These are phyloP conservation scores for Solioccasus polychromus DNA, from an alignment of 768 basidiomycete species.

Conservation along the genomic window DNA sequence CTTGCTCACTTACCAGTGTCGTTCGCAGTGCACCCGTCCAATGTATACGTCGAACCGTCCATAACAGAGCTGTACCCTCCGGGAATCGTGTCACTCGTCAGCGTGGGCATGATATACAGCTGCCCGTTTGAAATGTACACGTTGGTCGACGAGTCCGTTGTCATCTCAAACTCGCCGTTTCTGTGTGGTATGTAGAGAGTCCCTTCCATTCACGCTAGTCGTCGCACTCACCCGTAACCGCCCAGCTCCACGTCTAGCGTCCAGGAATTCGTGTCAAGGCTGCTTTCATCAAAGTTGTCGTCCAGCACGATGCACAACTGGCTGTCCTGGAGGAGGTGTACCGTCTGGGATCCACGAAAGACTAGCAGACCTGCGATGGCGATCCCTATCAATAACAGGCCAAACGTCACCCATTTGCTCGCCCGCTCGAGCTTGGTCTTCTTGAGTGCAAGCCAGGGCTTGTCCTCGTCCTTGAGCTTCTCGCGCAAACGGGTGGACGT, in stretches of 20 bases:
- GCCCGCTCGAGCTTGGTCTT: constrained; percentile 25
- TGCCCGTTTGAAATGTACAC: constrained; percentile 70
- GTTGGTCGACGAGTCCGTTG: constrained; percentile 68
- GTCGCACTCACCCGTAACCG: constrained; percentile 79
- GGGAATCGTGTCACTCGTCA: constrained; percentile 66
- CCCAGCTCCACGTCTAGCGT: constrained; percentile 74
- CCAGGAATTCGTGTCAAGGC: constrained; percentile 61
- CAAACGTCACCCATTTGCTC: constrained; percentile 56
- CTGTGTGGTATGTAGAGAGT: constrained; percentile 41
- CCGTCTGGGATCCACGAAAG: constrained; percentile 54
- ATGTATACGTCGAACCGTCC: constrained; percentile 46
- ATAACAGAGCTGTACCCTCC: constrained; percentile 36
- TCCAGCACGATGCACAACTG: constrained; percentile 70
- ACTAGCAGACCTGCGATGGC: constrained; percentile 50
- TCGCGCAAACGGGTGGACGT: constrained; percentile 49
- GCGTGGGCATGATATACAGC: constrained; percentile 83
- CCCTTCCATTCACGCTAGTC: no score
- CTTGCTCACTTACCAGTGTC: no score
- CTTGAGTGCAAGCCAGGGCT: constrained; percentile 44
- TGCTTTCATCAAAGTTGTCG: constrained; percentile 60
- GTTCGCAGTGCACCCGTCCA: constrained; percentile 74
- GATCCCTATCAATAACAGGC: constrained; percentile 53
- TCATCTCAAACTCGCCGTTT: constrained; percentile 84
- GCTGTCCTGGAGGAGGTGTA: constrained; percentile 46
- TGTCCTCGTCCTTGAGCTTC: constrained; percentile 48